Evolutionary conservation across 306 rosid species (phyloP).

Genomic region (Trifolium repens): DNA sequence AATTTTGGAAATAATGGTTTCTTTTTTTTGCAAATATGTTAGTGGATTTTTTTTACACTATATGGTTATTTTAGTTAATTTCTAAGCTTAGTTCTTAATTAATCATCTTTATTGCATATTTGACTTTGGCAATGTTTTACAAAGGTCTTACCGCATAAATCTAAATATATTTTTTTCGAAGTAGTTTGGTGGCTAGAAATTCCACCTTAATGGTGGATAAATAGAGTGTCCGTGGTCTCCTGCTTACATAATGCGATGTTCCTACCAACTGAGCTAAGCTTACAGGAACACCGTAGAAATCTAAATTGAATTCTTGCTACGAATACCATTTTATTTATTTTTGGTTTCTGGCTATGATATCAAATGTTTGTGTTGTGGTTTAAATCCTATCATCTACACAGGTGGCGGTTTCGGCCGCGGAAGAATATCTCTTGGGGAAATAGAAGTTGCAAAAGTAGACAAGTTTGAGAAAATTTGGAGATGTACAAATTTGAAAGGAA

Average conservation of each 20-base stretch:
- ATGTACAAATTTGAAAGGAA: constrained; percentile 53
- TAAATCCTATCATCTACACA: constrained; percentile 37
- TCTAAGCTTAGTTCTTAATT: neutral
- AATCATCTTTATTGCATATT: constrained; percentile 17
- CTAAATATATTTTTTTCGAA: neutral
- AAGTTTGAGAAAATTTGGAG: constrained; percentile 72
- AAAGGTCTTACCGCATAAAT: neutral
- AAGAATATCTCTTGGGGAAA: constrained; percentile 76
- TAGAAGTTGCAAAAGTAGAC: constrained; percentile 60
- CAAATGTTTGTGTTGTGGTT: constrained; percentile 39
- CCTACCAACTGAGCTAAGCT: too few species aligned
- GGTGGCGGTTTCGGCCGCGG: constrained; percentile 80
- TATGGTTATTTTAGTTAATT: constrained; percentile 7
- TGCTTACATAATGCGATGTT: too few species aligned
- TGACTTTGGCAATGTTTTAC: neutral
- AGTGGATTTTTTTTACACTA: neutral
- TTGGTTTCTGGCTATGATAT: constrained; percentile 3
- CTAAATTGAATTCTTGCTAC: constrained; percentile 26
- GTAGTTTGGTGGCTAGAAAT: too few species aligned
- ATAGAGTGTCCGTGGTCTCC: too few species aligned
- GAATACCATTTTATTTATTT: neutral
- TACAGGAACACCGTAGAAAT: too few species aligned
- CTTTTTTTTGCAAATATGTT: neutral
- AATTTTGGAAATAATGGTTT: neutral
- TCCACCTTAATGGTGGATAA: too few species aligned